Conservation (phyloP, 2,329 filamentous ascomycete species). For the Aspergillus nomiae region DNA sequence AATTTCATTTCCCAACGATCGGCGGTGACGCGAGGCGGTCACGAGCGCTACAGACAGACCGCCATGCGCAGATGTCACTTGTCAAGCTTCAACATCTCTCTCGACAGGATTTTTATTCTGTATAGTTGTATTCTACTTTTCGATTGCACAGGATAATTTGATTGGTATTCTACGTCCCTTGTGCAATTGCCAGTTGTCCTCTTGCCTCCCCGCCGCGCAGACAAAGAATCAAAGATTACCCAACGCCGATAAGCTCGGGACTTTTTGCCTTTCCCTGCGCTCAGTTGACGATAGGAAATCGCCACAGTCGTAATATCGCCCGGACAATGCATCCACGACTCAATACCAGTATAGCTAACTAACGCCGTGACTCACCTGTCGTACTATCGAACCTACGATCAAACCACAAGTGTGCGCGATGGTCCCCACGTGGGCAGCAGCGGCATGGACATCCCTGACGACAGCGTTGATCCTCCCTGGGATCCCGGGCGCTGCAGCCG, state of each 20-base stretch:
- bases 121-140: neutral
- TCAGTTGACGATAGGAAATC: neutral
- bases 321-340: neutral
- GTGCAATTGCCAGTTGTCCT: neutral
- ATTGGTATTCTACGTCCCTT: neutral
- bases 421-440: conserved; percentile 14
- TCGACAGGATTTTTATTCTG: neutral
- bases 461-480: conserved; percentile 15
- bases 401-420: conserved; percentile 4
- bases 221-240: neutral
- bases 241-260: neutral
- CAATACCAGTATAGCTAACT: neutral
- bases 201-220: neutral
- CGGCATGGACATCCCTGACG: conserved; percentile 13
- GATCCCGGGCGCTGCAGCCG: conserved; percentile 11
- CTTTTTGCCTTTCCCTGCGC: neutral
- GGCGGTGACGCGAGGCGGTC: conserved; percentile 2
- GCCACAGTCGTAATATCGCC: neutral
- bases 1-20: neutral
- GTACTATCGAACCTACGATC: neutral
- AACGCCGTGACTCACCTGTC: neutral
- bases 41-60: conserved; percentile 4
- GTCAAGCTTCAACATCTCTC: neutral
- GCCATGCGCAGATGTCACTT: neutral
- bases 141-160: neutral